phyloP scores from a whole-genome alignment of 345 rosid species.

The Sisymbrium irio region DNA sequence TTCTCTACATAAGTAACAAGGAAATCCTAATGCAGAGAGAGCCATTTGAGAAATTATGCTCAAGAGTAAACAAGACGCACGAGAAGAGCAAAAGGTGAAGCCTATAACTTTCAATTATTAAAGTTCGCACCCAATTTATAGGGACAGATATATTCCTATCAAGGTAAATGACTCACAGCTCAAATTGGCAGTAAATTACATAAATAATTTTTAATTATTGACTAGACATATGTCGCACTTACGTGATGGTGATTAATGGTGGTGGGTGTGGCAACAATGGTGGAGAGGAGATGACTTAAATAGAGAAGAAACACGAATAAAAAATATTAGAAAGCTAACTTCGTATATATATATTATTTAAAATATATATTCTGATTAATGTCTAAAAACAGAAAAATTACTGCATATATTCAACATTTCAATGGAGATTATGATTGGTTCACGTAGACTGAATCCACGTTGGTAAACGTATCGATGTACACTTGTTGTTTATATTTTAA shows the following conservation, averaged over 20 bases:
- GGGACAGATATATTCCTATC: neutral
- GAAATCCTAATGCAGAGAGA: conserved; percentile 61
- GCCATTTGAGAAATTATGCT: conserved; percentile 49
- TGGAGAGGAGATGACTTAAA: neutral
- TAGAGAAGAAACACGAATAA: neutral
- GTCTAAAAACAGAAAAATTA: neutral
- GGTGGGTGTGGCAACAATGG: neutral
- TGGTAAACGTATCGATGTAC: neutral
- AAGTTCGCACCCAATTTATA: conserved; percentile 6
- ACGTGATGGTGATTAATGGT: conserved; percentile 2
- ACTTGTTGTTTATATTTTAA: neutral
- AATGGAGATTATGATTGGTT: neutral
- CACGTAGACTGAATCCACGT: neutral
- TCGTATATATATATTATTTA: neutral
- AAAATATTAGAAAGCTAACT: neutral
- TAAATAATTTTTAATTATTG: neutral
- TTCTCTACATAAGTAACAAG: conserved; percentile 38
- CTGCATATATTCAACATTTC: neutral
- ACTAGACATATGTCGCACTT: neutral
- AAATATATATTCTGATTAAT: neutral
- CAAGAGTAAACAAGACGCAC: neutral
- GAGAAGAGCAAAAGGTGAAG: neutral
- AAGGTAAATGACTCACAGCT: neutral
- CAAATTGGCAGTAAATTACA: neutral
- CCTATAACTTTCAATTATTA: neutral